Evolutionary conservation across 768 basidiomycete species (phyloP).

Genomic region (Pholiota microspora): DNA sequence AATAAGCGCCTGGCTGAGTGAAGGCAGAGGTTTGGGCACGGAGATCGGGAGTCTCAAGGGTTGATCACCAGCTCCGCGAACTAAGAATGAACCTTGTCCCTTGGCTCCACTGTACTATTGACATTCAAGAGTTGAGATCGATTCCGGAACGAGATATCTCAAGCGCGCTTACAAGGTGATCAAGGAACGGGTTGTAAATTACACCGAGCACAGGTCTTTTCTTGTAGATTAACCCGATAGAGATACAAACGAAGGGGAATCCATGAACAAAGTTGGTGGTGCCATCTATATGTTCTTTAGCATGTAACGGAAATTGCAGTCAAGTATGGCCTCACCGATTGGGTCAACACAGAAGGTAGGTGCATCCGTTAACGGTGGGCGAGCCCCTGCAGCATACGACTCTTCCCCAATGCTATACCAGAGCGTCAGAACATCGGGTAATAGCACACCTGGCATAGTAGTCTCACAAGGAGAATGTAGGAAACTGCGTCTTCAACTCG

Average conservation of each 20-base stretch:
- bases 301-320: not conserved
- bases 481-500: constrained; percentile 64
- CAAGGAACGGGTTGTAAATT: constrained; percentile 90
- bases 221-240: constrained; percentile 84
- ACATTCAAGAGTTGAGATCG: not conserved
- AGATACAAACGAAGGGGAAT: constrained; percentile 88
- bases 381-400: constrained; percentile 76
- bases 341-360: constrained; percentile 98
- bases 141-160: too few species aligned
- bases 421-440: not conserved
- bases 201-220: constrained; percentile 85
- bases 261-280: constrained; percentile 89
- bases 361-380: constrained; percentile 71
- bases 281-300: constrained; percentile 49
- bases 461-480: constrained; percentile 80
- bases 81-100: constrained; percentile 79
- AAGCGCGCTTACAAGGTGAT: constrained; percentile 59
- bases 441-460: not conserved
- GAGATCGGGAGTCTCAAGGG: constrained; percentile 66
- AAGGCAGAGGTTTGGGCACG: constrained; percentile 59
- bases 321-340: constrained; percentile 56
- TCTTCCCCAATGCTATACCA: constrained; percentile 86
- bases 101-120: constrained; percentile 72
- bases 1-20: constrained; percentile 70
- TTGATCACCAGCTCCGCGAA: constrained; percentile 37